Evolutionary conservation across 1,139 yeast species (phyloP), one percentile per base, ranked within the genome.

Genomic region (Candida buenavistaensis): DNA sequence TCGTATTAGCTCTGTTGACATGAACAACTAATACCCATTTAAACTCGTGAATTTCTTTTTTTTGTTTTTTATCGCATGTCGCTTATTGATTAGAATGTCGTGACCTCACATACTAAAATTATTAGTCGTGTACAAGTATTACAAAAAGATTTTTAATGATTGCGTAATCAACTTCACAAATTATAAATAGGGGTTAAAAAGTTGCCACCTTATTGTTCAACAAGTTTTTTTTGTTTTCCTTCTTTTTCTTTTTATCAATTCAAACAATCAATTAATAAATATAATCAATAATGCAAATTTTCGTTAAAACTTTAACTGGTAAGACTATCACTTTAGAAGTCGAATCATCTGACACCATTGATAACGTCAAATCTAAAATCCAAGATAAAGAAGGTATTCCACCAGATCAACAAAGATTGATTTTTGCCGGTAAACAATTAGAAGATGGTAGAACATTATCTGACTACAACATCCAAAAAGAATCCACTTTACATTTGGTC

Each of bases 281-380:
- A 82, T 89, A 74, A 96, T 89, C 61, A 77, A 89, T 52, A 78
- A 89, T 89, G 97, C 97, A 90, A 78, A 89, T 90, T 73, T 90
- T 90, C 77, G 96, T 90, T 74, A 90, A 90, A 75, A 89, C 97
- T 72, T 78, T 90, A 62, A 89, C 97, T 53, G 97, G 97, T 74
- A 90, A 80, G 66, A 80, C 88, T 28, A 80, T 80, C 47, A 80
- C 86, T 14, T 59, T 80, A 39, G 86, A 79, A 57, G 84, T 80
- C 29, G 87, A 80, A 54, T 80, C 86, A 9, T 79, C 86, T 2
- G 86, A 80, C 65, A 80, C 86, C 36, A 80, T 80, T 43, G 87
- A 80, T 57, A 80, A 80, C 52, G 78, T 73, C 48, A 73, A 73
- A 72, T 72, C 44, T 73, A 72, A 59, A 75, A 90, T 92, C 74